Evolutionary conservation across 805 yeast genomes (phyloP).

Genomic region (Barnettozyma salicaria): DNA sequence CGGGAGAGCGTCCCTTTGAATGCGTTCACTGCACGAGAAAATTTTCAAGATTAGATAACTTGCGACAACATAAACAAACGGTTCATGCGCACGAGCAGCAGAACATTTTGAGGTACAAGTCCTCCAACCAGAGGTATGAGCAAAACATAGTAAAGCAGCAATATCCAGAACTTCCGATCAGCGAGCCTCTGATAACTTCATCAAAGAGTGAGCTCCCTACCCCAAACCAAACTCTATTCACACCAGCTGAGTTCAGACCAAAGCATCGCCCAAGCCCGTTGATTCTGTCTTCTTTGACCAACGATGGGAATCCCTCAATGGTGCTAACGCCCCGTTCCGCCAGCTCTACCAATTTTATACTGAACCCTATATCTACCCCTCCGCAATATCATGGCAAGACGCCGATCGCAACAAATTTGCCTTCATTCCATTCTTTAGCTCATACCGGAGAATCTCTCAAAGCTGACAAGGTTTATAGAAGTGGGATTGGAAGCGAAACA

Average conservation of each 20-base stretch:
- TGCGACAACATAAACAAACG: constrained; percentile 87
- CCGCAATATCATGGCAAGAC: constrained; percentile 3
- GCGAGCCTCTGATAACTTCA: too few relatives aligned
- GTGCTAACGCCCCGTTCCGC: constrained; percentile 23
- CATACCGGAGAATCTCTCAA: too few relatives aligned
- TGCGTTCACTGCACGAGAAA: constrained; percentile 77
- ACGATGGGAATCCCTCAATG: constrained; percentile 20
- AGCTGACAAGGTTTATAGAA: too few relatives aligned
- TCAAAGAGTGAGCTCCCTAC: too few relatives aligned
- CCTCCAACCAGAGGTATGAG: too few relatives aligned
- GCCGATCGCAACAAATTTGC: constrained; percentile 7
- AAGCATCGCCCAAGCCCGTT: constrained; percentile 26
- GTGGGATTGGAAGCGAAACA: too few relatives aligned
- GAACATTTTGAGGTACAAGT: too few relatives aligned
- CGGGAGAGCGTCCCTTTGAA: constrained; percentile 90
- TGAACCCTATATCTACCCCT: constrained; percentile 17
- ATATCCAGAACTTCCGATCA: too few relatives aligned
- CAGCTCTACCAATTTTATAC: constrained; percentile 13
- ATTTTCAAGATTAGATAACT: constrained; percentile 75
- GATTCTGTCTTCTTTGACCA: constrained; percentile 12
- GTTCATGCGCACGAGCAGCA: constrained; percentile 46
- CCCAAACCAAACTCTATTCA: constrained; percentile 13
- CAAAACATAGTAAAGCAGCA: too few relatives aligned
- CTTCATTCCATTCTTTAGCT: too few relatives aligned
- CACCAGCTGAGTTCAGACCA: constrained; percentile 23